Base-by-base conservation (phyloP, 306 rosid genomes). In the Cicer judaicum region DNA sequence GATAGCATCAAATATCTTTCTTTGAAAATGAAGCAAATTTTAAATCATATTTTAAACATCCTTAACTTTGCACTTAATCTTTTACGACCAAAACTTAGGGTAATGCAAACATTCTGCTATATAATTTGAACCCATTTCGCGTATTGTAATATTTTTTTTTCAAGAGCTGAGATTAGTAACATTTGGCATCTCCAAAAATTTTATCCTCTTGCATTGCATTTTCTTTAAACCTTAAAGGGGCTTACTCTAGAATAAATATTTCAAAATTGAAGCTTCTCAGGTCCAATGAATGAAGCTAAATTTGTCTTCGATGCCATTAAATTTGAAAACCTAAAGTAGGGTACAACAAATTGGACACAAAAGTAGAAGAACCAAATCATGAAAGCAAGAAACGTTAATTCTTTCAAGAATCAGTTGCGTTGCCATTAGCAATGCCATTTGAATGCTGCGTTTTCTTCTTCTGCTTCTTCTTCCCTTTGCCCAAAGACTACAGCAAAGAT, bases 401-500 rank as follows among this genome's bases (percentile, higher is more conserved):
- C 49, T 68, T 77, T 72, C 29, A 66, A 50, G 56, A 14, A 63
- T 89, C 80, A 34, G 67, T 65, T 5, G 61, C 15, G 1, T 52
- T 74, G 44, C 29, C 49, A 47, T 84, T 53, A 4, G 65, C 15
- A 34, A 14, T 14, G 21, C 72, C 85, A 36, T 69, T 73, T 46
- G 79, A 71, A 68, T 47, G 82, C 40, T 43, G 82, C 62, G 29
- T 78, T 76, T 85, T 88, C 86, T 72, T 81, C 73, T 68, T 81
- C 29, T 57, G 24, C 64, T 34, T 24, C 40, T 56, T 83, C 80
- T 69, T 81, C 36, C 61, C 68, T 68, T 78, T 43, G 78, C 79
- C 72, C 36, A 70, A 49, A 73, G 78, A 53, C 98, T 89, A 88
- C 82, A 87, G 64, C 19, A 75, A 52, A 61, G 21, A 72, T 44